Evolutionary conservation across 805 yeast genomes (phyloP).

Genomic region (Metschnikowia continentalis): DNA sequence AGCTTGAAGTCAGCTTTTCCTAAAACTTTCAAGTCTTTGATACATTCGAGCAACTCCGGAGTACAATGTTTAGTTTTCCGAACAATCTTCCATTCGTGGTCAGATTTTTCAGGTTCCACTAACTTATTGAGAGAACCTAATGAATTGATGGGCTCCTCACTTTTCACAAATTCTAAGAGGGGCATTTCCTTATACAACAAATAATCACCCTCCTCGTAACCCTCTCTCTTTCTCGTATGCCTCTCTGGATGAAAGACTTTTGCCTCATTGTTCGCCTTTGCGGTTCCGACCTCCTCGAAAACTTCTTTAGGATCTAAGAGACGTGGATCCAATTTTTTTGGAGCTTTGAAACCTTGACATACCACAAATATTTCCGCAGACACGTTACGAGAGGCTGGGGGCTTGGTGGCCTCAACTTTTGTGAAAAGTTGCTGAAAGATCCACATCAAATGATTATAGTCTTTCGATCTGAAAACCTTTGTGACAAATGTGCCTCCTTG

Average conservation of each 20-base stretch:
- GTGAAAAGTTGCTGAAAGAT: conserved; percentile 94
- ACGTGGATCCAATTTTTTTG: conserved; percentile 90
- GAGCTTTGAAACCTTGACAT: conserved; percentile 94
- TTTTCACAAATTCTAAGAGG: conserved; percentile 73
- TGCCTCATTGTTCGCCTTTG: conserved; percentile 74
- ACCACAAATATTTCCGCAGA: conserved; percentile 99
- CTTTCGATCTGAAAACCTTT: conserved; percentile 97
- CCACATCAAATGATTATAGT: conserved; percentile 96
- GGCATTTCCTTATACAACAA: conserved; percentile 64
- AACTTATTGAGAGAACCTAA: conserved; percentile 72
- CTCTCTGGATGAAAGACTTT: conserved; percentile 93
- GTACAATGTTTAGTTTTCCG: conserved; percentile 74
- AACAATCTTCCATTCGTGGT: conserved; percentile 69
- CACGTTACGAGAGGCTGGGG: conserved; percentile 98
- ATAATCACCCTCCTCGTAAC: conserved; percentile 94
- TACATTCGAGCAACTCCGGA: conserved; percentile 72
- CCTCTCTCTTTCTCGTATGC: conserved; percentile 85
- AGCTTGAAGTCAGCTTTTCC: conserved; percentile 91
- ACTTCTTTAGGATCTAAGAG: conserved; percentile 88
- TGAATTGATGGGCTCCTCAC: conserved; percentile 77
- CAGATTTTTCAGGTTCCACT: conserved; percentile 49
- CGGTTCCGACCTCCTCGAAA: conserved; percentile 79
- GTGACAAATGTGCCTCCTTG: conserved; percentile 96
- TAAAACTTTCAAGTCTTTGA: conserved; percentile 87
- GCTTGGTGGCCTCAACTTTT: conserved; percentile 97